These are phyloP conservation scores for Rehmannia glutinosa DNA, from an alignment of 257 asterid genomes.

Conservation along the genomic window DNA sequence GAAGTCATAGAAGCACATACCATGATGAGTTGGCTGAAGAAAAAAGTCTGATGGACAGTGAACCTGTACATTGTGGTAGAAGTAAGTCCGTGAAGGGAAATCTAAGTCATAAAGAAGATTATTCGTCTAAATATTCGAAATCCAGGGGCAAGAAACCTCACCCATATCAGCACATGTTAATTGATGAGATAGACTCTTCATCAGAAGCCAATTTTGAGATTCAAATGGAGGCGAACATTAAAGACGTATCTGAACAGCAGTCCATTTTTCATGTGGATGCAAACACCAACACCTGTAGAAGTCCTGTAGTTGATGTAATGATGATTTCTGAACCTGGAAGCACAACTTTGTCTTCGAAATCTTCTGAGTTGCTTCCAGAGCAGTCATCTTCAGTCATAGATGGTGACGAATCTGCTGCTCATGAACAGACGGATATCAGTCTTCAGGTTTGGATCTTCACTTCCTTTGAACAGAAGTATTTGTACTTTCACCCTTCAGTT, in stretches of 20 bases:
- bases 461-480: constrained; percentile 1
- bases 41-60: constrained; percentile 20
- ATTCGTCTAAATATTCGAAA: constrained; percentile 29
- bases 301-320: constrained; percentile 29
- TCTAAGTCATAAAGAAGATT: constrained; percentile 28
- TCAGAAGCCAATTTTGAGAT: constrained; percentile 38
- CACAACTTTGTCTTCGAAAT: constrained; percentile 25
- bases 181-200: constrained; percentile 31
- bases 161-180: constrained; percentile 23
- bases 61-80: constrained; percentile 25
- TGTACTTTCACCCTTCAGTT: not conserved
- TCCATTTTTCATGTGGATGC: constrained; percentile 24
- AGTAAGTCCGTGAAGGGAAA: constrained; percentile 46
- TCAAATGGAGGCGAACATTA: constrained; percentile 37
- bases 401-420: constrained; percentile 22
- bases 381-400: constrained; percentile 23
- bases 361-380: constrained; percentile 27
- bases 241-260: constrained; percentile 32
- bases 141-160: constrained; percentile 39
- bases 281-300: constrained; percentile 17
- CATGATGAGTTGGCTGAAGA: constrained; percentile 33
- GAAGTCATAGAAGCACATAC: constrained; percentile 33
- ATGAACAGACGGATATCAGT: constrained; percentile 22
- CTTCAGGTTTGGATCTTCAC: constrained; percentile 47
- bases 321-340: constrained; percentile 36